Evolutionary conservation across 2,329 filamentous ascomycete species (phyloP).

Genomic region (Ascocoryne sarcoides): DNA sequence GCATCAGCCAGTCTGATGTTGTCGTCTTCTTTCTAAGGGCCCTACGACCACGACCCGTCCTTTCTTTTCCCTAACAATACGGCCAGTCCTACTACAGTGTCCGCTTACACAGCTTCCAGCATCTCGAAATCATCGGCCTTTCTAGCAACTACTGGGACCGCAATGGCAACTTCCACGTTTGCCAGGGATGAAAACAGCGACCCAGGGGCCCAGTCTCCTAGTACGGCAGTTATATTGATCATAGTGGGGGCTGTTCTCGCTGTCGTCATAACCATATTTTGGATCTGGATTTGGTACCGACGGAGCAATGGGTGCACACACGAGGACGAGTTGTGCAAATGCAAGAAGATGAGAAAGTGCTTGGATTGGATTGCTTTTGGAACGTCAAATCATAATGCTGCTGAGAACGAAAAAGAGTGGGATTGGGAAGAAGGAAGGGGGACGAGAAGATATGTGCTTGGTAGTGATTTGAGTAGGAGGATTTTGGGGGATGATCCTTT

Average conservation of each 20-base stretch:
- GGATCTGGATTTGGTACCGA: neutral
- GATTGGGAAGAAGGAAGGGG: neutral
- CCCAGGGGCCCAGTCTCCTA: neutral
- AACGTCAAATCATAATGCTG: neutral
- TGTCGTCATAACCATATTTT: neutral
- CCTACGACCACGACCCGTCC: too few relatives aligned
- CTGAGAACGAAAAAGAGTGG: neutral
- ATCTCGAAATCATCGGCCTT: neutral
- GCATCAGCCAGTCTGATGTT: too few relatives aligned
- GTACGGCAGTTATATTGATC: neutral
- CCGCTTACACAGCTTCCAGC: neutral
- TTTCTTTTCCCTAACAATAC: too few relatives aligned
- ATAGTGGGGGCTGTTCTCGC: neutral
- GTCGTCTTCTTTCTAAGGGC: too few relatives aligned
- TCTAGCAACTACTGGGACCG: neutral
- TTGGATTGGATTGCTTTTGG: neutral
- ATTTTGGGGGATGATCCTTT: neutral
- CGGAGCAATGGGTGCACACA: neutral
- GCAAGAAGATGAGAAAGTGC: neutral
- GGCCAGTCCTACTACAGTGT: neutral
- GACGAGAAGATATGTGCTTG: neutral
- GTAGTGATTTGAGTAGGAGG: neutral
- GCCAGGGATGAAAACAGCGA: too few relatives aligned
- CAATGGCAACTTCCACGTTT: too few relatives aligned
- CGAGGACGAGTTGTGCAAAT: neutral